Evolutionary conservation across 2,329 filamentous ascomycete genomes (phyloP).

Genomic region (Apiospora malaysiana): DNA sequence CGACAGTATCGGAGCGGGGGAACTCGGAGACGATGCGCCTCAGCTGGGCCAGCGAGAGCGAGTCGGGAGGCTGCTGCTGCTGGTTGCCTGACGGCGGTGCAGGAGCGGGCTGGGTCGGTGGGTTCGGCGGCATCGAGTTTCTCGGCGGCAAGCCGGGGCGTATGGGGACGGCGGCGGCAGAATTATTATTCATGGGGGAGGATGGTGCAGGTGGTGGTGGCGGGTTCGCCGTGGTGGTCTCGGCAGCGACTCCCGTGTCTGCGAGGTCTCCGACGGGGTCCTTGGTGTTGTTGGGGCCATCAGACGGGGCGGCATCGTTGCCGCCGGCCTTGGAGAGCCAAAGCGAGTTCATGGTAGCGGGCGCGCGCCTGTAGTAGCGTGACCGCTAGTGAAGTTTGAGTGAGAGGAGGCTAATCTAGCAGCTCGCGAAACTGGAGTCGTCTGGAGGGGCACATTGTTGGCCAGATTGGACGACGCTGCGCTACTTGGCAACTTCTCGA

Average conservation of each 20-base stretch:
- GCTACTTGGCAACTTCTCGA: not conserved
- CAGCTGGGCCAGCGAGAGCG: conserved; percentile 76
- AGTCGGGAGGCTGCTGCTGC: conserved; percentile 58
- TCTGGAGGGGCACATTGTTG: conserved; percentile 3
- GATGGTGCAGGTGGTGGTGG: conserved; percentile 26
- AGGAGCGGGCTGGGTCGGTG: conserved; percentile 36
- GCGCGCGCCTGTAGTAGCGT: conserved; percentile 9
- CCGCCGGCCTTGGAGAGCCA: conserved; percentile 47
- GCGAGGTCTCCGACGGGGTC: conserved; percentile 37
- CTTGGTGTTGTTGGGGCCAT: conserved; percentile 32
- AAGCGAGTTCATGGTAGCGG: conserved; percentile 50
- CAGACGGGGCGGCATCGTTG: conserved; percentile 31
- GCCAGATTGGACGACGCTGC: not conserved
- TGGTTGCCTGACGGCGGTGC: conserved; percentile 36
- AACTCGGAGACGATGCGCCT: conserved; percentile 76
- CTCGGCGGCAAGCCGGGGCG: conserved; percentile 41
- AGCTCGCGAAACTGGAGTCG: conserved; percentile 15
- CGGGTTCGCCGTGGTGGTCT: conserved; percentile 33
- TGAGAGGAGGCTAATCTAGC: conserved; percentile 1
- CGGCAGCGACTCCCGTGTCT: conserved; percentile 39
- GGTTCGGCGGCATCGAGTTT: conserved; percentile 36
- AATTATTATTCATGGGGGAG: conserved; percentile 25
- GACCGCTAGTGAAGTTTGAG: conserved; percentile 18
- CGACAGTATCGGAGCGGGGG: conserved; percentile 69
- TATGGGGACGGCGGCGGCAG: conserved; percentile 23